These are phyloP conservation scores for Botrytis porri DNA, from an alignment of 2,329 filamentous ascomycete species.

Conservation along the genomic window DNA sequence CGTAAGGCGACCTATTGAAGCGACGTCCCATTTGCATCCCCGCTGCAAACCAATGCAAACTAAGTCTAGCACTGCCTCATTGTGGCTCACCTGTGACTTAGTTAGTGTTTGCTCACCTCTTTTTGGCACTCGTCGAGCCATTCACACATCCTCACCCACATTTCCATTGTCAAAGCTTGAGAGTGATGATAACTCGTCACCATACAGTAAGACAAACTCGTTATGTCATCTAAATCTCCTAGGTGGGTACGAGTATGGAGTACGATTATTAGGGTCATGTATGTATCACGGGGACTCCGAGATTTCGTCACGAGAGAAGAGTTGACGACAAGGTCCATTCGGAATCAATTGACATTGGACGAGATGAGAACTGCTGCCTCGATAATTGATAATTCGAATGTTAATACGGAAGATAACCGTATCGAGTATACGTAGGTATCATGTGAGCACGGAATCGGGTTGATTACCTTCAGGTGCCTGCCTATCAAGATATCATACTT, in stretches of 20 bases:
- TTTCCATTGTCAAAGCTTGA: neutral
- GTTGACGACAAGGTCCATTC: neutral
- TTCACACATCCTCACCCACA: neutral
- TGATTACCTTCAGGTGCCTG: neutral
- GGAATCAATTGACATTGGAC: neutral
- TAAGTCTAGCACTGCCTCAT: slow-evolving; percentile 9
- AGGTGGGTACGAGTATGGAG: neutral
- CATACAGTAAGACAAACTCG: neutral
- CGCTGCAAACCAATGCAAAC: neutral
- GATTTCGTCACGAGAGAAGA: neutral
- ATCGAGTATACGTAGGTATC: neutral
- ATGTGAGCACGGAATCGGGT: neutral
- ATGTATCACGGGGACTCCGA: slow-evolving; percentile 14
- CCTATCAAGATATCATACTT: neutral
- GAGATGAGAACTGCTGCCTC: neutral
- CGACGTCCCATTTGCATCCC: neutral
- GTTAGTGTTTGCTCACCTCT: slow-evolving; percentile 2
- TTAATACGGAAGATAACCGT: neutral
- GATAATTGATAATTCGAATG: neutral
- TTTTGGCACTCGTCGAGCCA: neutral
- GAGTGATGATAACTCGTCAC: slow-evolving; percentile 1
- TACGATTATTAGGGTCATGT: neutral
- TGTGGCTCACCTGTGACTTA: slow-evolving; percentile 12
- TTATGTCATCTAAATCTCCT: neutral
- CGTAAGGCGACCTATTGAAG: slow-evolving; percentile 15